Base-by-base conservation (phyloP, 1,284 basidiomycete genomes). In the Ganoderma boninense region DNA sequence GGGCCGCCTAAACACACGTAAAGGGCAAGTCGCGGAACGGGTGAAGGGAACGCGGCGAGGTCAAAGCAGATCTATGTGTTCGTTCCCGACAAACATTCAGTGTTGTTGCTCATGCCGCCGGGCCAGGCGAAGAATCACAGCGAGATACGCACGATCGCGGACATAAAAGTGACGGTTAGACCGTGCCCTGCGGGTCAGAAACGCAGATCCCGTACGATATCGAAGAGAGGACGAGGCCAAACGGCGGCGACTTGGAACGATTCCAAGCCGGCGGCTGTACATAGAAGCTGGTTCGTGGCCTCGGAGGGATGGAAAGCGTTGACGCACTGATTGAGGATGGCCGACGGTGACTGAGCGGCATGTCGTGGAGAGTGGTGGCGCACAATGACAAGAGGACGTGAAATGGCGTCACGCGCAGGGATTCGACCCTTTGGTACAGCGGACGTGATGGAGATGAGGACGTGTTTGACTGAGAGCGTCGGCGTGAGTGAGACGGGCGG, bases 401-500 rank as follows among this genome's bases (percentile, higher is more conserved):
- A 23, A 26, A 35, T 38, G 57, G 57, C 57, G 57, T 60, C 35
- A 60, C n/a, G 32, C 35, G 57, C 57, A 38, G 57, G 20, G 32
- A 60, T 23, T 40, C 35, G 32, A 60, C n/a, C 20, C 18, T 60
- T 60, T 20, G 11, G 29, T 60, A 13, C 3, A n/a, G 57, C 57
- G 35, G 57, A 60, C 40, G 26, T 32, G 57, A 60, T 35, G 18
- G 35, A n/a, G 49, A 13, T 52, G 49, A 52, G 35, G 20, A 20
- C 18, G 7, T n/a, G 16, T 40, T 40, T n/a, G 35, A 40, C 20
- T 35, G 26, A n/a, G 63, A 29, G n/a, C 16, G 35, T 26, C 35
- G 54, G 57, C 35, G n/a, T 35, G 32, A 26, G 32, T n/a, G 40
- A 56, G 38, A 43, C 62, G 66, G 64, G 66, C 66, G 61, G 65